A percentile compares a stretch with the other conserved stretches of the same genome.
These are phyloP conservation scores for Suillus bovinus DNA, from an alignment of 768 basidiomycete genomes.

Conservation along the genomic window DNA sequence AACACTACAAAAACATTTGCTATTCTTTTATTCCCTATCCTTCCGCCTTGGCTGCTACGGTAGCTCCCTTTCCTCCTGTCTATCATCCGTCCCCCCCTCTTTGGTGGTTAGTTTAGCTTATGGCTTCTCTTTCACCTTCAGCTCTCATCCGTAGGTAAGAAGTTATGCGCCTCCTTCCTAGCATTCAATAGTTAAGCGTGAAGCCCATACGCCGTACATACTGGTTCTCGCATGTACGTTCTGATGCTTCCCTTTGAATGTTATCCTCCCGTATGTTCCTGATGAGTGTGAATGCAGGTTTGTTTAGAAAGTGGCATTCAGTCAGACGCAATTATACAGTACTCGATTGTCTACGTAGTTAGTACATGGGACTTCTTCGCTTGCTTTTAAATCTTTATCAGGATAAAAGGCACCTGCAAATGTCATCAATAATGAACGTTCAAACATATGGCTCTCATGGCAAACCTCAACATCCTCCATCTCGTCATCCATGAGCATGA, in stretches of 20 bases:
- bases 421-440: neutral
- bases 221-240: neutral
- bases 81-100: constrained; percentile 20
- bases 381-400: constrained; percentile 57
- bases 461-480: constrained; percentile 93
- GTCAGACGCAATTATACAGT: constrained; percentile 11
- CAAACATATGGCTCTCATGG: neutral
- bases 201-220: neutral
- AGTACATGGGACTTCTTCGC: constrained; percentile 6
- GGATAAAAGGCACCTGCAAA: constrained; percentile 77
- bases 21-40: constrained; percentile 14
- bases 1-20: constrained; percentile 53
- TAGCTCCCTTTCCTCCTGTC: constrained; percentile 2
- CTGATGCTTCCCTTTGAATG: constrained; percentile 3
- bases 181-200: constrained; percentile 11
- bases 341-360: constrained; percentile 7
- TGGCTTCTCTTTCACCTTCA: constrained; percentile 25
- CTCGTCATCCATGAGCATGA: constrained; percentile 91
- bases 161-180: constrained; percentile 34
- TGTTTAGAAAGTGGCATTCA: neutral
- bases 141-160: constrained; percentile 43
- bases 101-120: constrained; percentile 22
- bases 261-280: neutral
- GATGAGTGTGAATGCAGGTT: neutral
- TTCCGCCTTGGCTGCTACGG: constrained; percentile 14